These are phyloP conservation scores for Trichophyton schoenleinii DNA, from an alignment of 2,329 filamentous ascomycete species.

Conservation along the genomic window DNA sequence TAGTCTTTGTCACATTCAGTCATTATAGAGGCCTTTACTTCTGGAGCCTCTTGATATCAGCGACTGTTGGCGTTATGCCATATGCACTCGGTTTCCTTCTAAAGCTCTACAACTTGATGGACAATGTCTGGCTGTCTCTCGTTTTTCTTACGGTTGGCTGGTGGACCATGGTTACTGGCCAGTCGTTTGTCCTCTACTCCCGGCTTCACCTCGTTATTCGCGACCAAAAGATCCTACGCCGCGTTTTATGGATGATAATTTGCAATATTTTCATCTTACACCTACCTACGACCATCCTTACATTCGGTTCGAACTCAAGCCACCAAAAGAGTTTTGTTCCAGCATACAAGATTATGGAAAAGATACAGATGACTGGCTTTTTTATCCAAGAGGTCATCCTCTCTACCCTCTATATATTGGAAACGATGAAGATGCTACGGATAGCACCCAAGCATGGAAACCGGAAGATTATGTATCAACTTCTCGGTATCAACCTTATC, in stretches of 20 bases:
- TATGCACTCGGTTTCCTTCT: constrained; percentile 32
- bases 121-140: constrained; percentile 27
- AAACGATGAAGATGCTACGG: constrained; percentile 41
- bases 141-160: constrained; percentile 25
- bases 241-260: constrained; percentile 28
- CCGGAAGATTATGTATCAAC: constrained; percentile 37
- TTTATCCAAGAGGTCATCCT: constrained; percentile 39
- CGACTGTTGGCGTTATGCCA: constrained; percentile 32
- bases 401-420: constrained; percentile 39
- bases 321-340: constrained; percentile 17
- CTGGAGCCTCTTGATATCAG: constrained; percentile 37
- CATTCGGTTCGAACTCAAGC: constrained; percentile 21
- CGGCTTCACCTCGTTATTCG: constrained; percentile 28
- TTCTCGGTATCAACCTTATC: constrained; percentile 38
- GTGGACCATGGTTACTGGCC: constrained; percentile 28
- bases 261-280: constrained; percentile 25
- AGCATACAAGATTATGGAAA: constrained; percentile 31
- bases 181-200: constrained; percentile 31
- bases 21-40: constrained; percentile 39
- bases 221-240: constrained; percentile 20
- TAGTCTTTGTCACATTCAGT: constrained; percentile 39
- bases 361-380: constrained; percentile 39
- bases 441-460: constrained; percentile 32
- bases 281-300: constrained; percentile 25
- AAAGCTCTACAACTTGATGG: constrained; percentile 33